Percentiles rank a stretch among this genome's conserved stretches.
These are phyloP conservation scores for Sonneratia caseolaris DNA, from an alignment of 345 rosid genomes.

Conservation along the genomic window DNA sequence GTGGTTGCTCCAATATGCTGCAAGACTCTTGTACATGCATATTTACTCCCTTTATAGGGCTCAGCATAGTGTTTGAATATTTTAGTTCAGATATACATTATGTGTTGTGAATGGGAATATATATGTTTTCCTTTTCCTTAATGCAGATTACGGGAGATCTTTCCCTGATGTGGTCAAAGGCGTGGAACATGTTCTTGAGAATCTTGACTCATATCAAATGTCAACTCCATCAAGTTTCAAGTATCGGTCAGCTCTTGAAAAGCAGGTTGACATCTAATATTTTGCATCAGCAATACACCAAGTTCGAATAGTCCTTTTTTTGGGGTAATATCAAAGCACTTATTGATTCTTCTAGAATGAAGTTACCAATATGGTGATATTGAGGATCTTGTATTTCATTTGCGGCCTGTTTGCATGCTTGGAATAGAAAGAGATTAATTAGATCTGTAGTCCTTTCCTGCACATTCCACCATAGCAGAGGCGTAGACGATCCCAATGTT, in stretches of 20 bases:
- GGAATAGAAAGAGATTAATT: not conserved
- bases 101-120: not conserved
- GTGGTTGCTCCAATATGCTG: not conserved
- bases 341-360: not conserved
- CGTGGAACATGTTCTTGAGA: slow-evolving; percentile 61
- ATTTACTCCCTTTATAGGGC: not conserved
- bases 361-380: not conserved
- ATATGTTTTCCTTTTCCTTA: not conserved
- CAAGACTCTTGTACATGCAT: not conserved
- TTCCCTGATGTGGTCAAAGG: slow-evolving; percentile 86
- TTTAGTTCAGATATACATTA: not conserved
- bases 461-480: not conserved
- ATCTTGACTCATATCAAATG: slow-evolving; percentile 50
- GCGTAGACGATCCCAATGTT: not conserved
- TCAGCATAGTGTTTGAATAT: not conserved
- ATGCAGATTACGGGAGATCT: slow-evolving; percentile 73
- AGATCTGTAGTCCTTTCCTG: not conserved
- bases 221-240: slow-evolving; percentile 60
- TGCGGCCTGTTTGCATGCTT: not conserved
- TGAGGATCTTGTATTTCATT: not conserved
- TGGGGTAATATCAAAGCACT: not conserved
- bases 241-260: slow-evolving; percentile 72
- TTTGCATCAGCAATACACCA: not conserved
- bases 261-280: slow-evolving; percentile 39
- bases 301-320: not conserved